Base-by-base conservation (phyloP, 2,329 filamentous ascomycete species). In the Neonectria magnoliae region DNA sequence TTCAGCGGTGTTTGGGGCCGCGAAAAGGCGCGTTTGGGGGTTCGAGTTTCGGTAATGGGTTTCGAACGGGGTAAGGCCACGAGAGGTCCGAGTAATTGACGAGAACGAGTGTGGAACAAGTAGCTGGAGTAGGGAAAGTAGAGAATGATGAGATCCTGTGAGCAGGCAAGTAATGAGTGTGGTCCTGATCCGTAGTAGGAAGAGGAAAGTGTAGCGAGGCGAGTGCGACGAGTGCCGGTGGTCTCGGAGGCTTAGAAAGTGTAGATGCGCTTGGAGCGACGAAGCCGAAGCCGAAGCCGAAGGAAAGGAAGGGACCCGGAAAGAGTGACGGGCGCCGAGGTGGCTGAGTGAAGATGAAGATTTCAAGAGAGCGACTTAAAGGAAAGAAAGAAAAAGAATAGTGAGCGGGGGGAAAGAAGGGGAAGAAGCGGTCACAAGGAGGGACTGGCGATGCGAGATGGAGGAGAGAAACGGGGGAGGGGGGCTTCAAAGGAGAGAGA, bases 311-410 rank as follows among this genome's bases (percentile, higher is more conserved):
- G 80, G 77, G 78, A 77, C 78, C 80, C 79, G 82, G 77, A 85
- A 84, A 75, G 83, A 85, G 81, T 85, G 83, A 82, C 82, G 83
- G 82, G 81, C 75, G 77, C 79, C 79, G 74, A 76, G 73, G 77
- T 73, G 77, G 78, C 78, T 72, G 74, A 78, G 60, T 62, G 56
- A 74, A 70, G 64, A 62, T 71, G 62, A 72, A 69, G 65, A 55
- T 62, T 76, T 76, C 78, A 84, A 85, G 83, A 78, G 83, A 85
- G 80, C 79, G 84, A 85, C 83, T 84, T 77, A 80, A 84, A 80
- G 77, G 77, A 81, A 82, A 79, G 75, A 76, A 81, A 81, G 79
- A 78, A 79, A 79, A 82, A 76, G 75, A 80, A 81, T 78, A 71
- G 68, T 71, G 66, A 70, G 68, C 69, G 67, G 69, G 68, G 75